phyloP scores from a whole-genome alignment of 2,329 filamentous ascomycete species.

The Calonectria hawksworthii region DNA sequence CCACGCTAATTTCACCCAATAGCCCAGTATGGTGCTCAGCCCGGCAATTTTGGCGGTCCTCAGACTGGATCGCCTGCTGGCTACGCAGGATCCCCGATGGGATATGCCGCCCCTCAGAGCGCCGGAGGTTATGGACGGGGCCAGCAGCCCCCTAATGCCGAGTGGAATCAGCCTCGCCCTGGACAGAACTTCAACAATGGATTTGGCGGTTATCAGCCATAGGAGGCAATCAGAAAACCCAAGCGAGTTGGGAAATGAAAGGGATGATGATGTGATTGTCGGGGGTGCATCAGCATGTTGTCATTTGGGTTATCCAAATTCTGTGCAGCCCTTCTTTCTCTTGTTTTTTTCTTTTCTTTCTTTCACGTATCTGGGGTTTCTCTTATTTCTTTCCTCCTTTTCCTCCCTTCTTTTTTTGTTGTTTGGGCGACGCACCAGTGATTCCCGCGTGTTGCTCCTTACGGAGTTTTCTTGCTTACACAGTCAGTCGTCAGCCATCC shows the following conservation, averaged over 20 bases:
- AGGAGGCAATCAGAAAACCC: constrained; percentile 47
- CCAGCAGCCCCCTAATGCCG: constrained; percentile 69
- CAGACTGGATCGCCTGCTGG: constrained; percentile 73
- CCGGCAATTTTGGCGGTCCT: constrained; percentile 75
- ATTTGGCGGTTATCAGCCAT: constrained; percentile 75
- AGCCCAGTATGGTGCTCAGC: constrained; percentile 75
- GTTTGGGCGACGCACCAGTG: constrained; percentile 40
- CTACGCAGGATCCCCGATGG: constrained; percentile 77
- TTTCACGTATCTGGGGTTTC: constrained; percentile 38
- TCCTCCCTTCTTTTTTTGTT: constrained; percentile 43
- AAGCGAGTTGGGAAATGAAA: constrained; percentile 40
- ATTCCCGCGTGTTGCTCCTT: constrained; percentile 43
- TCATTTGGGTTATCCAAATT: constrained; percentile 40
- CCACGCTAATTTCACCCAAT: constrained; percentile 44
- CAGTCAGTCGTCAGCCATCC: constrained; percentile 34
- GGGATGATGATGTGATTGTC: constrained; percentile 39
- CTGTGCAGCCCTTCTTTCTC: constrained; percentile 35
- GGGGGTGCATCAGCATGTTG: constrained; percentile 39
- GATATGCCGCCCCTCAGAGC: constrained; percentile 79
- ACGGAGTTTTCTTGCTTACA: constrained; percentile 46
- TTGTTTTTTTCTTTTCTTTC: constrained; percentile 41
- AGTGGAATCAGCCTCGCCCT: constrained; percentile 67
- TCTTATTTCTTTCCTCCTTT: constrained; percentile 34
- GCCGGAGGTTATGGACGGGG: constrained; percentile 89
- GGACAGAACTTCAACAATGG: constrained; percentile 72